These are phyloP conservation scores for Monosporascus sp. DNA, from an alignment of 2,329 filamentous ascomycete species.

Conservation along the genomic window DNA sequence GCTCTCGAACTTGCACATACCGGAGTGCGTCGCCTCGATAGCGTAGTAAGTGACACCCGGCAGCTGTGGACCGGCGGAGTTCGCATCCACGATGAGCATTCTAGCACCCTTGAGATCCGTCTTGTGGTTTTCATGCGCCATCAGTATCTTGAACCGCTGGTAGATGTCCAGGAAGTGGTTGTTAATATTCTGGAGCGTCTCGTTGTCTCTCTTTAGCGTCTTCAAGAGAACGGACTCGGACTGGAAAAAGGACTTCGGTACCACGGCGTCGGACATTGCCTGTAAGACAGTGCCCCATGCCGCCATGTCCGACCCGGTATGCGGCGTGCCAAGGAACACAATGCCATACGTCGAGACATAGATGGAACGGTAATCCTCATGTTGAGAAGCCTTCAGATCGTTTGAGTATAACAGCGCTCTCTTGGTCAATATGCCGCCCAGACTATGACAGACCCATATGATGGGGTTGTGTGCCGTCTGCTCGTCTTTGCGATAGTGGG, in stretches of 20 bases:
- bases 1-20: constrained; percentile 42
- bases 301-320: constrained; percentile 63
- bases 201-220: constrained; percentile 68
- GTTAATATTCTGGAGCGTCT: constrained; percentile 70
- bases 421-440: constrained; percentile 70
- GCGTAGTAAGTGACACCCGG: constrained; percentile 68
- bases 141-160: constrained; percentile 65
- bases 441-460: constrained; percentile 70
- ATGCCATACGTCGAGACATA: constrained; percentile 72
- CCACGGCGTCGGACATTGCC: constrained; percentile 58
- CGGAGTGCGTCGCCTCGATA: constrained; percentile 39
- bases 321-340: constrained; percentile 72
- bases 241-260: constrained; percentile 63
- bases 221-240: constrained; percentile 63
- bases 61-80: constrained; percentile 63
- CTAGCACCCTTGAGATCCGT: constrained; percentile 62
- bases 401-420: constrained; percentile 63
- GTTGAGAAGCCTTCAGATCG: constrained; percentile 52
- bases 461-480: constrained; percentile 59
- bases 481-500: constrained; percentile 56
- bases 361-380: constrained; percentile 62
- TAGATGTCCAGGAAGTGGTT: constrained; percentile 67
- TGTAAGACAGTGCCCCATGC: constrained; percentile 65
- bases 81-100: constrained; percentile 62
- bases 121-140: constrained; percentile 70